Percentiles rank a stretch among this genome's conserved stretches.
These are phyloP conservation scores for Eucommia ulmoides DNA, from an alignment of 257 asterid genomes.

Conservation along the genomic window DNA sequence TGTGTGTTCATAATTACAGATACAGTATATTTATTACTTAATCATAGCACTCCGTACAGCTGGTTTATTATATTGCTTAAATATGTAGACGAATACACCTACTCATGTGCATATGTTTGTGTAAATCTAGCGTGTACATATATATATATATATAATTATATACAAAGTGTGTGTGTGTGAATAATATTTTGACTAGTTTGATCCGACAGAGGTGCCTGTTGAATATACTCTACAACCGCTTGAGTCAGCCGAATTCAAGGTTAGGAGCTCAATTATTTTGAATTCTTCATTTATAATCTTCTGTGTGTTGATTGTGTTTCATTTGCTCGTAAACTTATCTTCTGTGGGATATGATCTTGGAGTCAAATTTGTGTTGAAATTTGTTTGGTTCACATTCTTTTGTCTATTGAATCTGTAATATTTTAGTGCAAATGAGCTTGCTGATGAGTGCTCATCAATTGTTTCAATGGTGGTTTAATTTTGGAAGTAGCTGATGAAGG, in stretches of 20 bases:
- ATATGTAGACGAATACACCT: no score
- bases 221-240: slow-evolving; percentile 38
- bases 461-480: no score
- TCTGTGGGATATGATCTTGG: not conserved
- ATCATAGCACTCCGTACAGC: not conserved
- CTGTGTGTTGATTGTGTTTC: not conserved
- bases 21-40: not conserved
- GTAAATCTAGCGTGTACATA: not conserved
- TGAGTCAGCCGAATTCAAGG: slow-evolving; percentile 32
- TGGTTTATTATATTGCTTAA: not conserved
- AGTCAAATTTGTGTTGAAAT: slow-evolving; percentile 2
- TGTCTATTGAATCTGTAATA: not conserved
- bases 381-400: not conserved
- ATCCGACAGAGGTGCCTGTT: slow-evolving; percentile 55
- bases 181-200: slow-evolving; percentile 6
- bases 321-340: slow-evolving; percentile 1
- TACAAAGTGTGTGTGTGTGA: slow-evolving; percentile 8
- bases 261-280: slow-evolving; percentile 11
- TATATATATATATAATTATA: not conserved
- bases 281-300: not conserved
- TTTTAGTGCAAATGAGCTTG: not conserved
- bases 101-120: no score
- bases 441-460: no score
- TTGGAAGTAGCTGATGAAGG: no score
- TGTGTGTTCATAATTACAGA: not conserved